Evolutionary conservation across 257 asterid genomes (phyloP).

Genomic region (Perilla frutescens): DNA sequence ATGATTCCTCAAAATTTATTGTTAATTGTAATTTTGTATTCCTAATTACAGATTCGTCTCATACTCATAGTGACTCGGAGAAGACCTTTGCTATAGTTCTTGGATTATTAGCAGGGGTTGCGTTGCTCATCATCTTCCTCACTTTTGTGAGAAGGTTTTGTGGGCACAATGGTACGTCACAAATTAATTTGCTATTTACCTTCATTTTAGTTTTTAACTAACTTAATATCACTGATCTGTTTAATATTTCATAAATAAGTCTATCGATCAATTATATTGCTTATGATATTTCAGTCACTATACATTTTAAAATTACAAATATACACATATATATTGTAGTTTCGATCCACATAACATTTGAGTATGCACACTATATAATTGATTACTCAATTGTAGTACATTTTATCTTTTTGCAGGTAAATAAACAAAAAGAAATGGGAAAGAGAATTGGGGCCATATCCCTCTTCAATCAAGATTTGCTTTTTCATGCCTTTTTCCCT

Average conservation of each 20-base stretch:
- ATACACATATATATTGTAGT: too few relatives aligned
- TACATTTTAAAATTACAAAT: too few relatives aligned
- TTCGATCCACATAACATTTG: background rate
- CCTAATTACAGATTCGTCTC: slow-evolving; percentile 44
- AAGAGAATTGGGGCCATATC: slow-evolving; percentile 17
- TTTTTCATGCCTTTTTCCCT: slow-evolving; percentile 34
- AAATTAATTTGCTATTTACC: background rate
- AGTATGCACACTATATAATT: background rate
- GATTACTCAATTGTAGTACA: slow-evolving; percentile 15
- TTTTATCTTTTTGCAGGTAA: slow-evolving; percentile 66
- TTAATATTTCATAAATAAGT: too few relatives aligned
- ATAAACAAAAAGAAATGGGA: slow-evolving; percentile 41
- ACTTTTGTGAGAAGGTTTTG: slow-evolving; percentile 70
- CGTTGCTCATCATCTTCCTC: slow-evolving; percentile 75
- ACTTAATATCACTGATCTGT: too few relatives aligned
- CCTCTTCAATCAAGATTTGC: slow-evolving; percentile 32
- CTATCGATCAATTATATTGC: too few relatives aligned
- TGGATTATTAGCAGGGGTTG: slow-evolving; percentile 84
- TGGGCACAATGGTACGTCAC: slow-evolving; percentile 56
- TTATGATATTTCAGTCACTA: too few relatives aligned
- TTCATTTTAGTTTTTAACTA: too few relatives aligned
- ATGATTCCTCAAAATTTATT: background rate
- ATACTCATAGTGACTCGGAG: slow-evolving; percentile 71
- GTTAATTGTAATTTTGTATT: background rate
- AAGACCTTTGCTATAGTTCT: slow-evolving; percentile 87